Conservation (phyloP, 2,329 filamentous ascomycete species). For the Cladosporium sp. region DNA sequence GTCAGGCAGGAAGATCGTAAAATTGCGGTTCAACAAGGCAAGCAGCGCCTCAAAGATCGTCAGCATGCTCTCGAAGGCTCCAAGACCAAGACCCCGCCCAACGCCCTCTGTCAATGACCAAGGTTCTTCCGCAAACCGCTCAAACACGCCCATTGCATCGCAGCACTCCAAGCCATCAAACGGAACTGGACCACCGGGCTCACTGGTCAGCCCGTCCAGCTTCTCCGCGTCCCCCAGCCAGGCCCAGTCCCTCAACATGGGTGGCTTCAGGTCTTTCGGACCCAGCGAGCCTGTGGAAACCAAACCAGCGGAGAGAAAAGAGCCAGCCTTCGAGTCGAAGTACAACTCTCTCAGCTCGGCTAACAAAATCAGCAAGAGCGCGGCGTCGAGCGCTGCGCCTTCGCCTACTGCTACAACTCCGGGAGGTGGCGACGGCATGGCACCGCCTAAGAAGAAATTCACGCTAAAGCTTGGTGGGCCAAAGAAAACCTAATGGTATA, state of each 20-base stretch:
- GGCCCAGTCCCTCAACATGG: conserved; percentile 21
- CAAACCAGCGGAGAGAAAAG: not conserved
- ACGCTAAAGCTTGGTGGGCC: conserved; percentile 20
- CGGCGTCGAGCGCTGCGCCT: conserved; percentile 5
- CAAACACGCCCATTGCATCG: not conserved
- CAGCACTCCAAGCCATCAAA: not conserved
- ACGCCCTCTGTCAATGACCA: not conserved
- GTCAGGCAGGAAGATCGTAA: conserved; percentile 4
- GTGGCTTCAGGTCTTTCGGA: conserved; percentile 25
- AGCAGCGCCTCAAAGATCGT: not conserved
- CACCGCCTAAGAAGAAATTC: conserved; percentile 24
- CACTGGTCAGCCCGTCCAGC: conserved; percentile 14
- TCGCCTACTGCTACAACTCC: not conserved
- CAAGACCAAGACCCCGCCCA: not conserved
- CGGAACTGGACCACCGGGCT: conserved; percentile 4
- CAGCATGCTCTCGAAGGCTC: not conserved
- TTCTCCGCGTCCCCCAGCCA: conserved; percentile 16
- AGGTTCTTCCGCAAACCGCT: not conserved
- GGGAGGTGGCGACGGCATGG: not conserved
- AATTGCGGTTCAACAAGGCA: conserved; percentile 5
- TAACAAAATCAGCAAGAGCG: conserved; percentile 1
- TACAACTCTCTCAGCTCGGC: not conserved
- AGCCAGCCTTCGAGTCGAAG: not conserved
- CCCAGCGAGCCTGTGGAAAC: not conserved
- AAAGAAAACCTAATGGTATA: conserved; percentile 5